These are phyloP conservation scores for Nicotiana noctiflora DNA, from an alignment of 257 asterid genomes.

Conservation along the genomic window DNA sequence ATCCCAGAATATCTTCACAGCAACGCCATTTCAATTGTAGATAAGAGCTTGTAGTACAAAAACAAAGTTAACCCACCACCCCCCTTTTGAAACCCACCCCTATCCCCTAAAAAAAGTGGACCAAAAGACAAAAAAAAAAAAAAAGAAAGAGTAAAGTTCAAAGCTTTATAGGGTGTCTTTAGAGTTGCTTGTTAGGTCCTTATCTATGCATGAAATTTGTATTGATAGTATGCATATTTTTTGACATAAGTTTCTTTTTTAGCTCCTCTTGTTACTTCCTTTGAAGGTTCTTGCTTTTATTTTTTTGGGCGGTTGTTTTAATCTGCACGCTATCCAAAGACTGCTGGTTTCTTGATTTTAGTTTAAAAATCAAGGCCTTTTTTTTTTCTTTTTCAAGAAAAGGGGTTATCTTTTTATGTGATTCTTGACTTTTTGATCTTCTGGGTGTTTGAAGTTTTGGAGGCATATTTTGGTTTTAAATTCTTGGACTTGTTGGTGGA, in stretches of 20 bases:
- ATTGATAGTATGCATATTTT: neutral
- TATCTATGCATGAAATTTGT: slow-evolving; percentile 9
- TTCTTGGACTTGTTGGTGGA: neutral
- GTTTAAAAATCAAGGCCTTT: slow-evolving; percentile 11
- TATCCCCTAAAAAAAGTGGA: neutral
- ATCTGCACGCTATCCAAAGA: slow-evolving; percentile 17
- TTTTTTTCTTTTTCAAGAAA: neutral
- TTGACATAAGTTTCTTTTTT: neutral
- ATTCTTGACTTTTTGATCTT: slow-evolving; percentile 16
- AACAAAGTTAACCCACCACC: slow-evolving; percentile 3
- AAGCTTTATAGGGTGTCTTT: slow-evolving; percentile 11
- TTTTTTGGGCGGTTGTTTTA: neutral
- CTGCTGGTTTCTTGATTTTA: slow-evolving; percentile 17
- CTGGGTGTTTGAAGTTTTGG: slow-evolving; percentile 8
- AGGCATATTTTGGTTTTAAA: neutral
- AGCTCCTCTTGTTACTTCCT: neutral
- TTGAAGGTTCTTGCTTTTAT: slow-evolving; percentile 1
- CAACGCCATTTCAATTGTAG: slow-evolving; percentile 22
- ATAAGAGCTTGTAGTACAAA: slow-evolving; percentile 9
- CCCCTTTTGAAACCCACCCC: neutral
- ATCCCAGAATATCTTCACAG: slow-evolving; percentile 26
- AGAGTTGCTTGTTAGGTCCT: slow-evolving; percentile 7
- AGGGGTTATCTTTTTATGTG: slow-evolving; percentile 6
- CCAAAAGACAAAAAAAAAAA: neutral
- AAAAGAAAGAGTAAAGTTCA: neutral